Evolutionary conservation across 805 yeast species (phyloP), one percentile per base, ranked within the genome.

Genomic region (Spathaspora passalidarum): DNA sequence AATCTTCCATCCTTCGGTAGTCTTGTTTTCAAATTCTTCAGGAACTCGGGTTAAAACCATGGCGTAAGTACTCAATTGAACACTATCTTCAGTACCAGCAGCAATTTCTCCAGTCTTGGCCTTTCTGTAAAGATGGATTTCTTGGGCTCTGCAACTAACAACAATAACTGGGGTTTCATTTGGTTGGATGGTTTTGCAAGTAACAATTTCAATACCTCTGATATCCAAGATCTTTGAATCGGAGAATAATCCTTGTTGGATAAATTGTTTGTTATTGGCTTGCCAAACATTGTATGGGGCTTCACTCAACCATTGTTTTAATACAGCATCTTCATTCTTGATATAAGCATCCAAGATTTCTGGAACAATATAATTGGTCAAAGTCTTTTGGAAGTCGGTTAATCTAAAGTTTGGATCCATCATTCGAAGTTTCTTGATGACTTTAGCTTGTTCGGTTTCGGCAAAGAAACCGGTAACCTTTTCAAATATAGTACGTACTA

Each of bases 1-100:
- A 46, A 94, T 82, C 73, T 88, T 88, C 99, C 99, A 94, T 26
- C 99, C 99, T 61, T 88, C 96, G 19, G 99, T 94, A 59, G 84
- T 91, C 44, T 80, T 78, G 63, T 94, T 87, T 51, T 84, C 96
- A 60, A 94, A 81, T 49, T 91, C 90, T 66, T 91, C 99, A 2
- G 97, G 90, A 43, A 88, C 74, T 66, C 99, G 82, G 16, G 99
- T 90, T 56, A 94, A 73, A 18, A 92, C 99, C 90, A 94, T 81
- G 35, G 96, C 98, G 63, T 94, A 94, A n/a, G 96, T 84, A 57
- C 95, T 84, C 78, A 88, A 79, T 65, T 88, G 82, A 55, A 94
- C 88, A 66, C 90, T 90, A 58, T 91, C 96, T 61, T 90, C 96
- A 25, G 90, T 82, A 58, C 99, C 99, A 7, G 98, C 99, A 45